Conservation (phyloP, 2,329 filamentous ascomycete species). For the Epicoccum sorghinum region DNA sequence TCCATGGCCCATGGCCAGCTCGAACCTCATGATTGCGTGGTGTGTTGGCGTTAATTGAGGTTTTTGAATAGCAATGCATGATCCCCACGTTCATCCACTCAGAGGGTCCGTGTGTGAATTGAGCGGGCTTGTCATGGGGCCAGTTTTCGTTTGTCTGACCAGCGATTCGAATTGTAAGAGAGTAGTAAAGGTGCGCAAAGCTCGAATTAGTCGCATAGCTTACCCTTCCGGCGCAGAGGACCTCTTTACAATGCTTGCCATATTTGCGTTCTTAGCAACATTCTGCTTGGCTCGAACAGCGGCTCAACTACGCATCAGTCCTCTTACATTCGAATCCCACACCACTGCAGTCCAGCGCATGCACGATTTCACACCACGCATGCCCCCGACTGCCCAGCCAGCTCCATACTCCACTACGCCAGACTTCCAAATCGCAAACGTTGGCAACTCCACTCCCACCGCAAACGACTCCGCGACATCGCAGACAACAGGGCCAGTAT, state of each 20-base stretch:
- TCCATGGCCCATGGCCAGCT: constrained; percentile 9
- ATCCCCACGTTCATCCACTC: background rate
- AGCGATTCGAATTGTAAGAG: too few species aligned
- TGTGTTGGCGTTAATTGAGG: background rate
- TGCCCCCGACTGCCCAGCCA: too few species aligned
- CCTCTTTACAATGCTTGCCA: too few species aligned
- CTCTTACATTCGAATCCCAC: background rate
- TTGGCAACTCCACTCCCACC: too few species aligned
- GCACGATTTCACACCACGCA: background rate
- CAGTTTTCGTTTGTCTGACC: too few species aligned
- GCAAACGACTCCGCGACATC: too few species aligned
- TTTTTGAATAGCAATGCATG: constrained; percentile 12
- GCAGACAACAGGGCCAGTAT: too few species aligned
- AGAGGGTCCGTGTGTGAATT: background rate
- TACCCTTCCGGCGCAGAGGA: background rate
- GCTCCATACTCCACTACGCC: too few species aligned
- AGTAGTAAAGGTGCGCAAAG: background rate
- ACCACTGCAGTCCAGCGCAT: background rate
- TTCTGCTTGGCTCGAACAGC: too few species aligned
- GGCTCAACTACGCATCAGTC: background rate
- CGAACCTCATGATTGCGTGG: constrained; percentile 1
- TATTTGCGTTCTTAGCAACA: too few species aligned
- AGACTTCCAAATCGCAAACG: too few species aligned
- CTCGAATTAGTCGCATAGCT: background rate
- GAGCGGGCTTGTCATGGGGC: too few species aligned